Percentiles rank a stretch among this genome's conserved stretches.
Conservation (phyloP, 495 filamentous ascomycete genomes). For the Baudoinia panamericana region DNA sequence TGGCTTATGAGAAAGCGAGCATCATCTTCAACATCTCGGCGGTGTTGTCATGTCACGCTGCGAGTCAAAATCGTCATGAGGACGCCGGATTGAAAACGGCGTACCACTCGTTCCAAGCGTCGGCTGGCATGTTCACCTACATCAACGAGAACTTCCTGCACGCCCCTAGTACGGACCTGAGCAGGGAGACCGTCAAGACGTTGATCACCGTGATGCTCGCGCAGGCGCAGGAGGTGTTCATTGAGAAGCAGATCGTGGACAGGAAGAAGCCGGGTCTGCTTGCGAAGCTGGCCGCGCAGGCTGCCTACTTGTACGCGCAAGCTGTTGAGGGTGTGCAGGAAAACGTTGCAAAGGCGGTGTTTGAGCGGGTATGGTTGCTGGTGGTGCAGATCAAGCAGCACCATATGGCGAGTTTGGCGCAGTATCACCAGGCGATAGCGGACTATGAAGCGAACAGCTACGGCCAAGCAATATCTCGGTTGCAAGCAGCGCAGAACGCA, state of each 20-base stretch:
- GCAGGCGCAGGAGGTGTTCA: slow-evolving; percentile 90
- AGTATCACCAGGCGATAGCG: slow-evolving; percentile 86
- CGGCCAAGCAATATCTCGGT: slow-evolving; percentile 70
- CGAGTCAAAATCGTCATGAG: slow-evolving; percentile 80
- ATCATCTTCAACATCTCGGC: slow-evolving; percentile 99
- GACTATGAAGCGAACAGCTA: slow-evolving; percentile 82
- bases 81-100: slow-evolving; percentile 88
- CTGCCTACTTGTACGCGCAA: slow-evolving; percentile 75
- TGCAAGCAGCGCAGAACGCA: slow-evolving; percentile 66
- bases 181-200: slow-evolving; percentile 87
- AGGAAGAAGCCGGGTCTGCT: slow-evolving; percentile 84
- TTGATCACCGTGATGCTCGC: slow-evolving; percentile 86
- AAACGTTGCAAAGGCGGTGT: slow-evolving; percentile 79
- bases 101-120: slow-evolving; percentile 96
- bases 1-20: slow-evolving; percentile 96
- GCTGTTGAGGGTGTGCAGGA: slow-evolving; percentile 82
- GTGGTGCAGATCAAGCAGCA: slow-evolving; percentile 78
- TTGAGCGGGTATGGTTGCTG: slow-evolving; percentile 89
- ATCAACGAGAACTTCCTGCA: slow-evolving; percentile 99
- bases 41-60: slow-evolving; percentile 90
- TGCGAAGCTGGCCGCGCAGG: slow-evolving; percentile 84
- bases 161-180: slow-evolving; percentile 86
- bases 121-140: slow-evolving; percentile 98
- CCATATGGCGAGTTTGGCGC: slow-evolving; percentile 72
- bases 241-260: slow-evolving; percentile 91